Evolutionary conservation across 2,329 filamentous ascomycete genomes (phyloP), one percentile per base, ranked within the genome.

Genomic region (Coniochaeta sp.): DNA sequence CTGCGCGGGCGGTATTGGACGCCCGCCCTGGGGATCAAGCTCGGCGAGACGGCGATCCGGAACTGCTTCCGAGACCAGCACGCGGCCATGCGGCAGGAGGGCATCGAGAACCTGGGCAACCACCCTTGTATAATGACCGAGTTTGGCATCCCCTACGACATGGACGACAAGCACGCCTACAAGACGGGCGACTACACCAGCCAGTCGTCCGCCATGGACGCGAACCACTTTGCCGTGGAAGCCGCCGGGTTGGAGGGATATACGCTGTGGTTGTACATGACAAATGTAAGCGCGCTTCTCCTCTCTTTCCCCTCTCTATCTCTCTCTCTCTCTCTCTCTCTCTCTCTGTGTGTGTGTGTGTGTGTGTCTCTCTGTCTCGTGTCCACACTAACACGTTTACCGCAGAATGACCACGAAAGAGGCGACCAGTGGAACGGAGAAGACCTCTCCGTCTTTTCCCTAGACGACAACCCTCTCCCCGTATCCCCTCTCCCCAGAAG

Each of bases 351-450:
- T n/a, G n/a, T n/a, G n/a, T n/a, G n/a, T n/a, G n/a, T n/a, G n/a
- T n/a, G n/a, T n/a, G n/a, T 6, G 26, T 55, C 16, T 32, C 50
- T 24, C 6, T 34, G 6, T 47, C n/a, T 47, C 16, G 9, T 10
- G 12, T n/a, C 36, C 30, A n/a, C n/a, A 36, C 34, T 36, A 36
- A 36, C 12, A 36, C n/a, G 19, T 22, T 22, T 17, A 9, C 22
- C 9, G 2, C 65, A 90, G 81, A 99, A 98, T 71, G 88, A 89
- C 63, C 95, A 99, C 70, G 80, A 88, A 69, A 88, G 90, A 75
- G 95, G 95, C 59, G 95, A 99, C 68, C 86, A 91, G 65, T 99
- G 95, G 95, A 99, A 99, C 66, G 95, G 95, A 55, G 95, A 99
- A 73, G 95, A 99, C 71, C 76, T 99, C 36, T 97, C 93, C 5